phyloP scores from a whole-genome alignment of 2,329 filamentous ascomycete species.

The Fusarium luffae region DNA sequence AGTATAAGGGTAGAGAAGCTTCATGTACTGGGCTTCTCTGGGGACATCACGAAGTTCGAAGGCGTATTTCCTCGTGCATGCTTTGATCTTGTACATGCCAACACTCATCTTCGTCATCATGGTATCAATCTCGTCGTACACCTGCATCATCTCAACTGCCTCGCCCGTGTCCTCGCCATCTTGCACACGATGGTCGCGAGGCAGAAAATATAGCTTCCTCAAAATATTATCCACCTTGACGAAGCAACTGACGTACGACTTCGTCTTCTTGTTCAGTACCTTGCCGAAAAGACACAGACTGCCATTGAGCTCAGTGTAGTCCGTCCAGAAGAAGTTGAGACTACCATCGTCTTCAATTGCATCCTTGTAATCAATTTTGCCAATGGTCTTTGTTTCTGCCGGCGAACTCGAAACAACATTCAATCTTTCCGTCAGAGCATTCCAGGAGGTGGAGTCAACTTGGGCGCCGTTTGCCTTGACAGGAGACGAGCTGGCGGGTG shows the following conservation, averaged over 20 bases:
- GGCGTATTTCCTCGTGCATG: constrained; percentile 89
- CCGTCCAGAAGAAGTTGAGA: constrained; percentile 94
- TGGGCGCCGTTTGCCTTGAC: constrained; percentile 66
- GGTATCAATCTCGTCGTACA: constrained; percentile 88
- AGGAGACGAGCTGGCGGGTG: constrained; percentile 82
- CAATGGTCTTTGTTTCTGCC: constrained; percentile 71
- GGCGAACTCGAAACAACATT: constrained; percentile 84
- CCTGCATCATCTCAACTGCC: constrained; percentile 85
- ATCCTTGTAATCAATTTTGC: constrained; percentile 85
- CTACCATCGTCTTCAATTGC: constrained; percentile 95
- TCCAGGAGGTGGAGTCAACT: constrained; percentile 88
- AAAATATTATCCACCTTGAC: constrained; percentile 95
- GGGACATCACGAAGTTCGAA: constrained; percentile 91
- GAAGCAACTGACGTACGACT: constrained; percentile 87
- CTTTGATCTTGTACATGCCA: constrained; percentile 92
- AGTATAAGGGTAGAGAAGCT: constrained; percentile 94
- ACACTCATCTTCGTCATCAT: constrained; percentile 91
- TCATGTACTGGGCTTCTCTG: constrained; percentile 90
- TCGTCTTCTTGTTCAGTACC: constrained; percentile 87
- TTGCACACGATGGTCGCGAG: constrained; percentile 70
- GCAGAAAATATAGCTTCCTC: constrained; percentile 92
- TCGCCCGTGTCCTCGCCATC: constrained; percentile 77
- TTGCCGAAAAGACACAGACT: constrained; percentile 96
- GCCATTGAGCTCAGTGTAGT: constrained; percentile 93
- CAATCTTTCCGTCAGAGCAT: constrained; percentile 83